Conservation (phyloP, 2,329 filamentous ascomycete genomes). For the Penicillium sp. region DNA sequence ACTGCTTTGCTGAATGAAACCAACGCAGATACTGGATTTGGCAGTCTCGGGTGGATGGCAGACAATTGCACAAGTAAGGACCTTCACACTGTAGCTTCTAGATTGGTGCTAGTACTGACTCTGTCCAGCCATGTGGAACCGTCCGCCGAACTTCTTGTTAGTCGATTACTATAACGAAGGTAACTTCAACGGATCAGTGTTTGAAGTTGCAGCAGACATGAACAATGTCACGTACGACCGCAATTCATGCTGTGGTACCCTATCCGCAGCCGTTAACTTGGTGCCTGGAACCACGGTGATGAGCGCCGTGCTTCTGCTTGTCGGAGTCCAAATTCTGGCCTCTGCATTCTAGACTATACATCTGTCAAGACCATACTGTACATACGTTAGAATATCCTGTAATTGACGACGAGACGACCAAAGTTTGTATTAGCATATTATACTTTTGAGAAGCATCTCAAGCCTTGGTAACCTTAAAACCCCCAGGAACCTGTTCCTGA, state of each 20-base stretch:
- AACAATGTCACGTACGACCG: constrained; percentile 73
- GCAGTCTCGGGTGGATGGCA: constrained; percentile 69
- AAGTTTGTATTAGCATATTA: background rate
- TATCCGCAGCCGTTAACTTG: constrained; percentile 32
- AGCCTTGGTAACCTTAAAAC: background rate
- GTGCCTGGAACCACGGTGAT: constrained; percentile 27
- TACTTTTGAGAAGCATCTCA: background rate
- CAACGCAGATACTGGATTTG: constrained; percentile 68
- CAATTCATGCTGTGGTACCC: constrained; percentile 44
- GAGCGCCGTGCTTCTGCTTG: constrained; percentile 28
- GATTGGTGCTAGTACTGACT: constrained; percentile 21
- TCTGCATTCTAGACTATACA: constrained; percentile 29
- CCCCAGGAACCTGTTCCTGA: constrained; percentile 1
- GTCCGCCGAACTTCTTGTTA: constrained; percentile 76
- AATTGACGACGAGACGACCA: constrained; percentile 18
- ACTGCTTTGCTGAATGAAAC: constrained; percentile 72
- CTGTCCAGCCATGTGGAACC: constrained; percentile 60
- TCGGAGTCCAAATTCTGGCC: constrained; percentile 30
- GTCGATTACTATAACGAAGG: constrained; percentile 86
- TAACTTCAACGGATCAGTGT: constrained; percentile 72
- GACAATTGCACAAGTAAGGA: constrained; percentile 63
- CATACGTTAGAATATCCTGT: constrained; percentile 15
- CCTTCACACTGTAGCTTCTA: background rate
- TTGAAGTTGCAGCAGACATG: constrained; percentile 70
- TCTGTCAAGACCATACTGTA: constrained; percentile 15